These are phyloP conservation scores for Cyclotella baltica DNA, from an alignment of 108 stramenopile species.

Conservation along the genomic window DNA sequence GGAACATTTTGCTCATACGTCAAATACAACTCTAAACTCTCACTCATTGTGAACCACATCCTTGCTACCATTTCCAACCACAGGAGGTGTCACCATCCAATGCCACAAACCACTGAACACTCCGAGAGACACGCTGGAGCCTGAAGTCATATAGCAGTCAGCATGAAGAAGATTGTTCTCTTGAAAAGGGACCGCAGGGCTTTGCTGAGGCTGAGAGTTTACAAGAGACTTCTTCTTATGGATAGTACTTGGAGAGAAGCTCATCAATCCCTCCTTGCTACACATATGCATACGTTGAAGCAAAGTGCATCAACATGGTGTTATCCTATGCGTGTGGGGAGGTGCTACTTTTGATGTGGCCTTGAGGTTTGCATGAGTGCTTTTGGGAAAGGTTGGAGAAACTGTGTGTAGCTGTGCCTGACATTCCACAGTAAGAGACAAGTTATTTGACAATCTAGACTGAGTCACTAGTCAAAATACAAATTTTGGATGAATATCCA, in stretches of 20 bases:
- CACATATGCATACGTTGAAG: conserved; percentile 93
- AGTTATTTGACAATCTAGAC: no score
- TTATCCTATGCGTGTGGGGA: conserved; percentile 92
- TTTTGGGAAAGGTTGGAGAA: conserved; percentile 82
- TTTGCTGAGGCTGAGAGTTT: conserved; percentile 91
- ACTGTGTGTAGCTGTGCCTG: conserved; percentile 74
- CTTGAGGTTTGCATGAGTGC: conserved; percentile 85
- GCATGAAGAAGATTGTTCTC: conserved; percentile 56
- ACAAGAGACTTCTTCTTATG: conserved; percentile 91
- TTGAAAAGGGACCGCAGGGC: conserved; percentile 83
- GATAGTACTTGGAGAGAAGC: conserved; percentile 99
- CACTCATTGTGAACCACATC: no score
- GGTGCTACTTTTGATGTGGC: conserved; percentile 97
- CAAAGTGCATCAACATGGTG: conserved; percentile 77
- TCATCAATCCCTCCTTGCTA: conserved; percentile 97
- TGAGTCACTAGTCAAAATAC: no score
- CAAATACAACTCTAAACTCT: not conserved
- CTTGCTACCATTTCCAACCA: not conserved
- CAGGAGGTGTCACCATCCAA: conserved; percentile 88
- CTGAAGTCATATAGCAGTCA: conserved; percentile 85
- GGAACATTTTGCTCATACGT: no score
- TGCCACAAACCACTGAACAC: conserved; percentile 93
- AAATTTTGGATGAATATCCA: no score
- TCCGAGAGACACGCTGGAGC: conserved; percentile 83
- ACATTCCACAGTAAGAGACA: no score